phyloP scores from a whole-genome alignment of 2,329 filamentous ascomycete genomes.

The Apiospora marii region DNA sequence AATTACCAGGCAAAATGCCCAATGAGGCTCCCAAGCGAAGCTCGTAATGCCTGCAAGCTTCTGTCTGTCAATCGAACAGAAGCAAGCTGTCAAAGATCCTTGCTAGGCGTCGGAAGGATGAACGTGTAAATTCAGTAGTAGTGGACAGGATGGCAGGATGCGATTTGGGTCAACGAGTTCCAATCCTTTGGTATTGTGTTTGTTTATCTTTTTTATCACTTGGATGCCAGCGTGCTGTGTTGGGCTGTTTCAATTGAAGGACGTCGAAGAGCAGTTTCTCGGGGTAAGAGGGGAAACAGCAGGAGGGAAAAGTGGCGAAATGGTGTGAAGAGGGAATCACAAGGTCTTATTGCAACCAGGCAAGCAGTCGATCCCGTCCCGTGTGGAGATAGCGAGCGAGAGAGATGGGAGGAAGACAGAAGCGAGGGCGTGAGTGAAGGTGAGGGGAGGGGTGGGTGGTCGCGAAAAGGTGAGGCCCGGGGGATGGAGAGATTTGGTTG shows the following conservation, averaged over 20 bases:
- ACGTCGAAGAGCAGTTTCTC: slow-evolving; percentile 27
- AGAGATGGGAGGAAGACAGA: slow-evolving; percentile 19
- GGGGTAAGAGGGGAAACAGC: slow-evolving; percentile 32
- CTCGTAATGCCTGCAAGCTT: slow-evolving; percentile 24
- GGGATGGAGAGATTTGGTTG: slow-evolving; percentile 24
- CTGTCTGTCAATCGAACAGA: slow-evolving; percentile 27
- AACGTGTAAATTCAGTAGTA: not conserved
- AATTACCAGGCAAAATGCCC: slow-evolving; percentile 5
- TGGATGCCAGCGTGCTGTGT: slow-evolving; percentile 11
- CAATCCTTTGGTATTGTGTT: slow-evolving; percentile 11
- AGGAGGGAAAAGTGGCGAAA: slow-evolving; percentile 42
- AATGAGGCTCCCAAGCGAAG: slow-evolving; percentile 27
- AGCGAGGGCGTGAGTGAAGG: slow-evolving; percentile 22
- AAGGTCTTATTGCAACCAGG: slow-evolving; percentile 44
- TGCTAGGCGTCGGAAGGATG: not conserved
- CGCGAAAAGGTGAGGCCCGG: slow-evolving; percentile 39
- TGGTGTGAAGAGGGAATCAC: slow-evolving; percentile 37
- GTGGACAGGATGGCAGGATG: not conserved
- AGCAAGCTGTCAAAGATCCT: slow-evolving; percentile 9
- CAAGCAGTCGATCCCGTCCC: slow-evolving; percentile 12
- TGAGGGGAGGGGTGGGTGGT: slow-evolving; percentile 35
- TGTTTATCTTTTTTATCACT: slow-evolving; percentile 21
- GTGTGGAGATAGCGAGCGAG: slow-evolving; percentile 19
- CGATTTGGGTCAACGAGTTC: slow-evolving; percentile 14
- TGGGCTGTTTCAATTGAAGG: slow-evolving; percentile 13